These are phyloP conservation scores for Acanthamoeba healyi DNA, from an alignment of 208 protist species.

Conservation along the genomic window DNA sequence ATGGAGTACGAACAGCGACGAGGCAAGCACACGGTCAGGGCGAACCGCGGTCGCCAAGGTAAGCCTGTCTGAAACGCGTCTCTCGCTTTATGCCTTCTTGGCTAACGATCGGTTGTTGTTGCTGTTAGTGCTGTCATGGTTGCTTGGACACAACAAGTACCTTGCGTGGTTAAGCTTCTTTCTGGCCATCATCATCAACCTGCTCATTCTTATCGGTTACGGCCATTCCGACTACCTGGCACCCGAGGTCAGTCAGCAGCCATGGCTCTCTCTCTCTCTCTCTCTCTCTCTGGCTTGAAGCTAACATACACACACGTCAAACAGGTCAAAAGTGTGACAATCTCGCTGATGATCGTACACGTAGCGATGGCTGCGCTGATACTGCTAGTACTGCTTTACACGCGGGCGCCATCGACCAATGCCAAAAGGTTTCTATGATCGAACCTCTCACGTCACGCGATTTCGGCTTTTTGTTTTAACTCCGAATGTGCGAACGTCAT, in stretches of 20 bases:
- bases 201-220: slow-evolving; percentile 48
- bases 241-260: background rate
- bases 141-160: slow-evolving; percentile 26
- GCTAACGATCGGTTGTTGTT: no score
- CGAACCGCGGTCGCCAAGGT: background rate
- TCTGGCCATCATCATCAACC: slow-evolving; percentile 32
- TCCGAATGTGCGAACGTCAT: no score
- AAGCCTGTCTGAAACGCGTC: background rate
- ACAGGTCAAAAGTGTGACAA: slow-evolving; percentile 4
- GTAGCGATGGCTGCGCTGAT: background rate
- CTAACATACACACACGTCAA: background rate
- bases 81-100: background rate
- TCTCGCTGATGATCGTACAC: slow-evolving; percentile 1
- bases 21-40: background rate
- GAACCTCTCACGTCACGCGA: no score
- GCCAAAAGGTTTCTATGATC: slow-evolving; percentile 2
- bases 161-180: slow-evolving; percentile 40
- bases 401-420: slow-evolving; percentile 6
- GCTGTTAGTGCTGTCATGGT: background rate
- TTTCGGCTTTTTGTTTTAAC: no score
- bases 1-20: slow-evolving; percentile 58
- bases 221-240: slow-evolving; percentile 28
- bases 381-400: slow-evolving; percentile 2
- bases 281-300: background rate
- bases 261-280: background rate